Percentiles rank a stretch among this genome's conserved stretches.
These are phyloP conservation scores for Tympanopsis confertula DNA, from an alignment of 2,329 filamentous ascomycete species.

Conservation along the genomic window DNA sequence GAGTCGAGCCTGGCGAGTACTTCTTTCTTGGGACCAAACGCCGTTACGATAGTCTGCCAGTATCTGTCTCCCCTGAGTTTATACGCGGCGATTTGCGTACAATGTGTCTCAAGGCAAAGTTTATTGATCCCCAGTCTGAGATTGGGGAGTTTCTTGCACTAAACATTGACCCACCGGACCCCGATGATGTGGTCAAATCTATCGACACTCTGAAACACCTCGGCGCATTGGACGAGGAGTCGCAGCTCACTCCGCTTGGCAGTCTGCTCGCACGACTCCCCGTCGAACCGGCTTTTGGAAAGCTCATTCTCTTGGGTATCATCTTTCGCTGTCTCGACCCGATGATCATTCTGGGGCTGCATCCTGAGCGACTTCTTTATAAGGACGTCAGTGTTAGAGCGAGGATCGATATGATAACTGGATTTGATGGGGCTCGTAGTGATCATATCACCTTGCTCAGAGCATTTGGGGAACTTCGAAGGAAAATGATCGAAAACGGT, in stretches of 20 bases:
- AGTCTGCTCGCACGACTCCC: conserved; percentile 26
- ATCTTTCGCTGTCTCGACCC: conserved; percentile 39
- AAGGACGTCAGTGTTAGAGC: conserved; percentile 11
- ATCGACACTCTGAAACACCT: conserved; percentile 23
- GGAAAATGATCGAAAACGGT: conserved; percentile 10
- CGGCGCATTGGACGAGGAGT: conserved; percentile 26
- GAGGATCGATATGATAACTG: conserved; percentile 12
- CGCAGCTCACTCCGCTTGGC: conserved; percentile 31
- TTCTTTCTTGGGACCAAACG: conserved; percentile 33
- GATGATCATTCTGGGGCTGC: conserved; percentile 29
- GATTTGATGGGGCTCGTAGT: conserved; percentile 20
- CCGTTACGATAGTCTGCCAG: background rate
- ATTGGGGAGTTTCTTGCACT: conserved; percentile 26
- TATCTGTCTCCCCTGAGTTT: conserved; percentile 20
- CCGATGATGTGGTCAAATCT: conserved; percentile 20
- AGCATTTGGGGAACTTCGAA: conserved; percentile 25
- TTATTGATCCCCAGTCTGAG: conserved; percentile 19
- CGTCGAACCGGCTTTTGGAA: conserved; percentile 29
- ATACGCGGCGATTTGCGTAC: conserved; percentile 25
- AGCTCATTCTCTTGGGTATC: conserved; percentile 35
- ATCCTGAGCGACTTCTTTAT: conserved; percentile 17
- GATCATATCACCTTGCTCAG: conserved; percentile 32
- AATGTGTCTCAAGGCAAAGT: conserved; percentile 28
- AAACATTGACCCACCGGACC: conserved; percentile 29
- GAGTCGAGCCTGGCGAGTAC: conserved; percentile 31